Conservation (phyloP, 2,329 filamentous ascomycete genomes). For the Pyrenochaeta sp. region DNA sequence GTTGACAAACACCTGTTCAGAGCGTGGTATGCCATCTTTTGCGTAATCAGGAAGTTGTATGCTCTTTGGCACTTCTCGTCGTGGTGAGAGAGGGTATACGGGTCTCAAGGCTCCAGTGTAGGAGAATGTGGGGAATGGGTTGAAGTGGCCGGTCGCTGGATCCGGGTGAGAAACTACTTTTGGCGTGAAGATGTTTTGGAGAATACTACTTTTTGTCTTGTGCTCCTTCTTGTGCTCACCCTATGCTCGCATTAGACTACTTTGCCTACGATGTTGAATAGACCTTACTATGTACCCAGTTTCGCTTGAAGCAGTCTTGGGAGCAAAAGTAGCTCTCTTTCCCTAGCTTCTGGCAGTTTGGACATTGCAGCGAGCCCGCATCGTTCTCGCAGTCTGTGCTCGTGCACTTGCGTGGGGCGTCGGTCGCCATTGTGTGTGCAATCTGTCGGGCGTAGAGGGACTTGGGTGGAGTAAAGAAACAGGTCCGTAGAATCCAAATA, state of each 20-base stretch:
- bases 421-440: conserved; percentile 40
- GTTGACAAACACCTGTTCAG: conserved; percentile 70
- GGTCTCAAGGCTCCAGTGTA: conserved; percentile 85
- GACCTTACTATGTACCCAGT: conserved; percentile 76
- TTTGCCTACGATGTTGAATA: conserved; percentile 10
- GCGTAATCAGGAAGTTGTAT: conserved; percentile 91
- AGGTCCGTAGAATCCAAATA: background rate
- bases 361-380: conserved; percentile 87
- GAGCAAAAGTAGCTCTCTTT: conserved; percentile 97
- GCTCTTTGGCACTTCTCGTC: conserved; percentile 71
- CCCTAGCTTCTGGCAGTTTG: conserved; percentile 89
- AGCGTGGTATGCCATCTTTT: conserved; percentile 77
- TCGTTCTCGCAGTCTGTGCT: conserved; percentile 87
- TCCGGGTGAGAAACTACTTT: conserved; percentile 90
- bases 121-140: conserved; percentile 88
- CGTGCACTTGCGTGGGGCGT: conserved; percentile 73
- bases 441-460: background rate
- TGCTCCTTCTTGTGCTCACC: conserved; percentile 82
- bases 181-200: conserved; percentile 77
- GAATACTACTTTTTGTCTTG: conserved; percentile 79
- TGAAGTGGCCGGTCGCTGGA: conserved; percentile 88
- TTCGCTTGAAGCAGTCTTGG: conserved; percentile 98
- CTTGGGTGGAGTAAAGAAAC: background rate
- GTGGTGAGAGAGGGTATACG: conserved; percentile 68
- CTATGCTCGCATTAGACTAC: conserved; percentile 58